Base-by-base conservation (phyloP, 1,284 basidiomycete genomes). In the Ganoderma resinaceum region DNA sequence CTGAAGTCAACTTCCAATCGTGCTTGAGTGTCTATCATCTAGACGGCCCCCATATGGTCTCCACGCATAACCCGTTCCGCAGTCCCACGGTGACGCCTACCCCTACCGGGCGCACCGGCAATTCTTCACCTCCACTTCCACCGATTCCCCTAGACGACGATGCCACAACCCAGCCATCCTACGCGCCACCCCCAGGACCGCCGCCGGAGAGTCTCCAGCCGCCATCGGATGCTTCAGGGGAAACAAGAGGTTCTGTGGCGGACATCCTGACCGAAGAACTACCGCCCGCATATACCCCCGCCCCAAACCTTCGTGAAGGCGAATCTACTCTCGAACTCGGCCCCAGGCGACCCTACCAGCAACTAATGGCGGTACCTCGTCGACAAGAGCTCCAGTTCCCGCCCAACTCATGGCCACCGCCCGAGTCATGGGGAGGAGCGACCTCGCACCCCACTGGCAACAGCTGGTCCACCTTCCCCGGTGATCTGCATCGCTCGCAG, bases 211-310 rank as follows among this genome's bases (percentile, higher is more conserved):
- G 37, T n/a, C 11, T 40, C 37, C 33, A 37, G 11, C n/a, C n/a
- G 35, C 6, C 58, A 60, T 60, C 37, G n/a, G 20, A 1, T 40
- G 14, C 37, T 18, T 16, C 37, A 23, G 37, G 14, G 16, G 37
- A 37, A 16, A 42, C 63, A 40, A 61, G 66, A 62, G 62, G 42
- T 18, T 72, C 72, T 42, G 68, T 73, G 23, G 71, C 72, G 53
- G 76, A 78, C 31, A 29, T 72, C 20, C 67, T 78, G 6, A 66
- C 70, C 1, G 88, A 89, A 23, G 88, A 89, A 23, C 80, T 84
- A 4, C 91, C 91, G 0, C 91, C 91, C 0, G 88, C 90, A 0
- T 93, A 93, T 73, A 90, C 90, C 0, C 81, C 86, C 0, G 74
- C 83, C 3, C 84, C 91, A 1, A 85, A 89, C 65, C 63, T 82